Evolutionary conservation across 2,329 filamentous ascomycete species (phyloP), one percentile per base, ranked within the genome.

Genomic region (Alternaria sp.): DNA sequence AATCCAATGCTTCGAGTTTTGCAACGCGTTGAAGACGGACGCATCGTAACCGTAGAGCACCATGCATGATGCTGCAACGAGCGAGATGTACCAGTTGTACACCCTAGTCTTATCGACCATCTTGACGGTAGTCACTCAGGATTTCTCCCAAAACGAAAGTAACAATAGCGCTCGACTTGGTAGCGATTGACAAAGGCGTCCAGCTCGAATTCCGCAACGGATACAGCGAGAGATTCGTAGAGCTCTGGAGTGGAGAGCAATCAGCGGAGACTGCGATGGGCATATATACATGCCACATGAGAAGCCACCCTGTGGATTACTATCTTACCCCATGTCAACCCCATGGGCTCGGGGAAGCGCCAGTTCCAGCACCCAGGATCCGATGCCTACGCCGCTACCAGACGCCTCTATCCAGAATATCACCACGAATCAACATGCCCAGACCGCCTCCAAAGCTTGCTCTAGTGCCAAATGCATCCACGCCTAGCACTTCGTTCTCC

Each of bases 41-140:
- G 90, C 89, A 84, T 92, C 90, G 75, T 92, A 92, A 61, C 90
- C 90, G 75, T 91, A 92, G 47, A 92, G 83, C 21, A 91, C 89
- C 90, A 92, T 92, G 77, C 89, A 91, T 77, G 89, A 88, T 72
- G 90, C 89, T 60, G 90, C 90, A 67, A 91, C 87, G 54, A 91
- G 82, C 63, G 88, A 89, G 68, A 90, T 88, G 81, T 89, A 91
- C 82, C 83, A 84, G 73, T 85, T 85, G 76, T 85, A 85, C 53
- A 79, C 73, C 67, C 79, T 77, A 66, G 77, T 81, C 12, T 66
- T 59, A 64, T 74, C 67, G 57, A 79, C 75, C 69, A 83, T 78
- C 63, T 56, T 74, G 69, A 65, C 59, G 63, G 45, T 49, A 58
- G 54, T 47, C 61, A 51, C 40, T 61, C 11, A 10, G 30, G 25